phyloP scores from a whole-genome alignment of 176 grass and related monocot species.

The Musa beccarii region DNA sequence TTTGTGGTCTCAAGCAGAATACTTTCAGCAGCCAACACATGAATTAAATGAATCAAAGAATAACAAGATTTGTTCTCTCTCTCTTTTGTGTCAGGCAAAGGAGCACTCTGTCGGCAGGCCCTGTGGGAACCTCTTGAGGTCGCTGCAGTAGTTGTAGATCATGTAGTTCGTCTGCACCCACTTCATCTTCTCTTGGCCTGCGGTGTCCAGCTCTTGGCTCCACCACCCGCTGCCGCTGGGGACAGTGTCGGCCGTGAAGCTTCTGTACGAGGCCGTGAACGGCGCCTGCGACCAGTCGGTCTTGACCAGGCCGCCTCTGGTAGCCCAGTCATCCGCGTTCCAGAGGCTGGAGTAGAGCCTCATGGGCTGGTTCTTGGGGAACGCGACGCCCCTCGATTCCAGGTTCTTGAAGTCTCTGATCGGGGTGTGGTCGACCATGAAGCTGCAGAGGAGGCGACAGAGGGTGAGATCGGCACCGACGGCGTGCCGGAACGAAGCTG shows the following conservation, averaged over 20 bases:
- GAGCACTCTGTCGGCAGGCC: constrained; percentile 5
- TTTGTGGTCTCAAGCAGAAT: too few relatives aligned
- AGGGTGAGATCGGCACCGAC: neutral
- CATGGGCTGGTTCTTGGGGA: constrained; percentile 14
- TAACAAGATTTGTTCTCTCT: neutral
- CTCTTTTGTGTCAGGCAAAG: neutral
- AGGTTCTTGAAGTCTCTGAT: constrained; percentile 18
- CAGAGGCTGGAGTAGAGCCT: constrained; percentile 12
- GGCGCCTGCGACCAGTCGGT: constrained; percentile 1
- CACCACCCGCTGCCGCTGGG: neutral
- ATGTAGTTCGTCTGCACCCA: constrained; percentile 16
- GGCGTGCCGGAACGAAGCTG: too few relatives aligned
- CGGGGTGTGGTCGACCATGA: constrained; percentile 2
- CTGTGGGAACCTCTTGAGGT: constrained; percentile 7
- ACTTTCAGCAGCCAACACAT: too few relatives aligned
- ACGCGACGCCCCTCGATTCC: constrained; percentile 1
- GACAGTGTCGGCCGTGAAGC: neutral
- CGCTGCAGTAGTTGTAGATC: constrained; percentile 14
- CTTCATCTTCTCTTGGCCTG: constrained; percentile 4
- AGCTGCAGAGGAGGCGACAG: neutral
- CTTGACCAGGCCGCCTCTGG: neutral
- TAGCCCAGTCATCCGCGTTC: constrained; percentile 14
- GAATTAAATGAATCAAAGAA: neutral
- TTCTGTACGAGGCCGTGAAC: neutral
- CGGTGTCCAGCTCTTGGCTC: constrained; percentile 3